Evolutionary conservation across 371 early-diverging fungal genomes (phyloP).

Genomic region (Mortierella sp.): DNA sequence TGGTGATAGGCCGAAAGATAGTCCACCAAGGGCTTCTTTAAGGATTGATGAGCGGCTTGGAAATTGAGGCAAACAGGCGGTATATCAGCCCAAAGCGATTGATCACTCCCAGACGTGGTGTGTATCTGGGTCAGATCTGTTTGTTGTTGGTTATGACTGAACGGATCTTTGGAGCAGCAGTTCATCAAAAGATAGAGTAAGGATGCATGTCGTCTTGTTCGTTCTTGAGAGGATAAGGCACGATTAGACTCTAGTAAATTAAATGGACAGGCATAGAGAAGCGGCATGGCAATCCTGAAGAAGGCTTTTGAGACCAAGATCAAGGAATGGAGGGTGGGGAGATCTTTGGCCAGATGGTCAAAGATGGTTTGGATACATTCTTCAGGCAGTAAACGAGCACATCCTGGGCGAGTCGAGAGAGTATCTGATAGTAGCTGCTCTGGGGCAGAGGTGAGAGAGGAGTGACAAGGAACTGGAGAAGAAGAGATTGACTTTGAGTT

Average conservation of each 20-base stretch:
- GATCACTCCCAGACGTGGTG: background rate
- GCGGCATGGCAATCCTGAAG: conserved; percentile 40
- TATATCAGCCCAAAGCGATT: conserved; percentile 15
- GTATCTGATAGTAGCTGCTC: background rate
- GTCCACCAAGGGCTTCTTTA: conserved; percentile 33
- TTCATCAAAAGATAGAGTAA: conserved; percentile 44
- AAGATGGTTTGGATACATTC: conserved; percentile 45
- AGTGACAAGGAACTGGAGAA: conserved; percentile 2
- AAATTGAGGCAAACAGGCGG: conserved; percentile 31
- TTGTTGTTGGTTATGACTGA: background rate
- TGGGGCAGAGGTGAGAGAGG: background rate
- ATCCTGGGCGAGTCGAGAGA: conserved; percentile 2
- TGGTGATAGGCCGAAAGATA: conserved; percentile 40
- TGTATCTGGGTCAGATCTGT: background rate
- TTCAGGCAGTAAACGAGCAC: conserved; percentile 32
- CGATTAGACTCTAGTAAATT: conserved; percentile 32
- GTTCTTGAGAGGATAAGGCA: conserved; percentile 20
- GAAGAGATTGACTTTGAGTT: background rate
- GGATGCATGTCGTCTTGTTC: conserved; percentile 36
- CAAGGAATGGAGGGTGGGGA: conserved; percentile 27
- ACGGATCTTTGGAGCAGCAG: conserved; percentile 15
- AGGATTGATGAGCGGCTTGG: background rate
- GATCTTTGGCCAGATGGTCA: conserved; percentile 26
- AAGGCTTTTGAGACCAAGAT: conserved; percentile 39
- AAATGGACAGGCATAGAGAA: conserved; percentile 43